phyloP scores from a whole-genome alignment of 2,329 filamentous ascomycete species.

The Xenosphaeropsis pyriputrescens region DNA sequence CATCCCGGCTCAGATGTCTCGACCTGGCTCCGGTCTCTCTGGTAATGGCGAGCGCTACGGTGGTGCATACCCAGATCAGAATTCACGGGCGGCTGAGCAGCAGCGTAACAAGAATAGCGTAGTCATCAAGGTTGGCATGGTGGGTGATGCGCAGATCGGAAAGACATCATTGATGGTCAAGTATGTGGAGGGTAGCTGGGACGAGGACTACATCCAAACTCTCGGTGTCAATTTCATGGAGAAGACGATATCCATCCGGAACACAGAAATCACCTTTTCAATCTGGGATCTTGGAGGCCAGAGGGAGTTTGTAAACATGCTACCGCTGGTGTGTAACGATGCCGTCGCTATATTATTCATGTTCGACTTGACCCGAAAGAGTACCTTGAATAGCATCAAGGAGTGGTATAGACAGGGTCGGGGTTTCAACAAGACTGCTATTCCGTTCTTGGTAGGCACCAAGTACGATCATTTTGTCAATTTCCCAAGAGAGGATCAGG shows the following conservation, averaged over 20 bases:
- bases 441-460: slow-evolving; percentile 90
- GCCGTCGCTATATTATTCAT: slow-evolving; percentile 98
- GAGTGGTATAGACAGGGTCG: slow-evolving; percentile 98
- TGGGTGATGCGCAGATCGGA: slow-evolving; percentile 95
- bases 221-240: slow-evolving; percentile 99
- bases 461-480: slow-evolving; percentile 99
- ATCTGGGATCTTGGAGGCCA: slow-evolving; percentile 98
- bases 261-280: slow-evolving; percentile 98
- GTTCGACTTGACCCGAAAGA: slow-evolving; percentile 97
- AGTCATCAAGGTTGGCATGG: slow-evolving; percentile 99
- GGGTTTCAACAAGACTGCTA: slow-evolving; percentile 99
- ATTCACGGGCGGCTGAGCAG: slow-evolving; percentile 13
- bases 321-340: slow-evolving; percentile 97
- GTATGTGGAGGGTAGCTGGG: slow-evolving; percentile 98
- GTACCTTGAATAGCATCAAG: slow-evolving; percentile 97
- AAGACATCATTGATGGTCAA: slow-evolving; percentile 99
- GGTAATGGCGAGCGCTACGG: slow-evolving; percentile 14
- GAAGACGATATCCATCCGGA: slow-evolving; percentile 98
- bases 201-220: slow-evolving; percentile 99
- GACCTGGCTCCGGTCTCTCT: slow-evolving; percentile 18
- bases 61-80: slow-evolving; percentile 18
- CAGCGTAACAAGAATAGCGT: slow-evolving; percentile 46
- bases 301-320: slow-evolving; percentile 98
- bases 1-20: slow-evolving; percentile 15
- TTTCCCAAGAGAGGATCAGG: slow-evolving; percentile 91